A percentile compares a stretch with the other conserved stretches of the same genome.
phyloP scores from a whole-genome alignment of 768 basidiomycete genomes.

The Pisolithus tinctorius region DNA sequence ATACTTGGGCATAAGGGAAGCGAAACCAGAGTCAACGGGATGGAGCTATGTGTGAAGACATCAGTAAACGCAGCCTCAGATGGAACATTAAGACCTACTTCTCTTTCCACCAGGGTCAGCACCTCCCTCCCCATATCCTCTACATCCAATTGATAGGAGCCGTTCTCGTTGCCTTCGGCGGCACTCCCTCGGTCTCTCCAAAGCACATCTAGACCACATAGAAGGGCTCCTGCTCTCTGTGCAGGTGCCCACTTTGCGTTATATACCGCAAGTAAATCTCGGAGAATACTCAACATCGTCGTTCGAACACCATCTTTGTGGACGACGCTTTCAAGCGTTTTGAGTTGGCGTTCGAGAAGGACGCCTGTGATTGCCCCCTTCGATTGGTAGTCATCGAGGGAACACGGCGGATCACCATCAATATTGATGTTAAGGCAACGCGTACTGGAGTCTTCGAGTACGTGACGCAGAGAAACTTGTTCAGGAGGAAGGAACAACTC shows the following conservation, averaged over 20 bases:
- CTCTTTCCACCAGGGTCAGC: slow-evolving; percentile 31
- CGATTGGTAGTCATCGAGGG: slow-evolving; percentile 2
- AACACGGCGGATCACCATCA: background rate
- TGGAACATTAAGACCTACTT: slow-evolving; percentile 31
- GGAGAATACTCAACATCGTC: slow-evolving; percentile 37
- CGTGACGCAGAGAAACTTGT: slow-evolving; percentile 40
- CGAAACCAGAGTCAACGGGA: slow-evolving; percentile 23
- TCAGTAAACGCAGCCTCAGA: background rate
- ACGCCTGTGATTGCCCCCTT: slow-evolving; percentile 37
- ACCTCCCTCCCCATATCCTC: slow-evolving; percentile 36
- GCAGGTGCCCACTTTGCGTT: slow-evolving; percentile 42
- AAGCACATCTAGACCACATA: slow-evolving; percentile 46
- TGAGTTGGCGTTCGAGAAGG: slow-evolving; percentile 57
- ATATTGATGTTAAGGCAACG: background rate
- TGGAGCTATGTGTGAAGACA: slow-evolving; percentile 16
- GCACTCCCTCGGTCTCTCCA: slow-evolving; percentile 21
- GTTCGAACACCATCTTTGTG: slow-evolving; percentile 51
- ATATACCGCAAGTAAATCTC: slow-evolving; percentile 48
- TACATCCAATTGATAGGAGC: slow-evolving; percentile 13
- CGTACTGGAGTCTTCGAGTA: background rate
- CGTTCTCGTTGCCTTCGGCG: slow-evolving; percentile 18
- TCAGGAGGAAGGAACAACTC: slow-evolving; percentile 53
- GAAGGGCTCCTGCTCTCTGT: slow-evolving; percentile 48
- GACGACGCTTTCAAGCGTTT: slow-evolving; percentile 43
- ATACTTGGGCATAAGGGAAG: slow-evolving; percentile 37